phyloP scores from a whole-genome alignment of 176 grass and related monocot genomes.

The Oryza rufipogon region DNA sequence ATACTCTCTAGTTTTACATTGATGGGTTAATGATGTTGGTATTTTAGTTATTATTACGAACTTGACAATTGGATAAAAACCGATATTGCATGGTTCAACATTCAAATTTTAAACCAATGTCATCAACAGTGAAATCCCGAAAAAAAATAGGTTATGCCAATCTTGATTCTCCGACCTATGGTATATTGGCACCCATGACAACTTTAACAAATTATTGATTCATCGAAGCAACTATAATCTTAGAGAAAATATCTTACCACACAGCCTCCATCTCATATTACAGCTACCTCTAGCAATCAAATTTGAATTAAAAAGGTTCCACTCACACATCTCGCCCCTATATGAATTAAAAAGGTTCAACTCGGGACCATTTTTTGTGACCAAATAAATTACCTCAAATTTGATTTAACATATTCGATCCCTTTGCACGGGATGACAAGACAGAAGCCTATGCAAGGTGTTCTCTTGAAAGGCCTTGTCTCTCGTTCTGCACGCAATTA shows the following conservation, averaged over 20 bases:
- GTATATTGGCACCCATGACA: not conserved
- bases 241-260: too few relatives aligned
- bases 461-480: constrained; percentile 12
- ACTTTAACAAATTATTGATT: not conserved
- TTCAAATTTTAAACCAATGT: too few relatives aligned
- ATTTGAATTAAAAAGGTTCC: too few relatives aligned
- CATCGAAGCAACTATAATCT: not conserved
- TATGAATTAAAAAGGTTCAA: not conserved
- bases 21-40: not conserved
- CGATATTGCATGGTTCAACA: too few relatives aligned
- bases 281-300: too few relatives aligned
- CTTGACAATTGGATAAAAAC: not conserved
- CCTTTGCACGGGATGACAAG: constrained; percentile 21
- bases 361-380: not conserved
- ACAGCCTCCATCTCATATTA: too few relatives aligned
- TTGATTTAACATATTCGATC: not conserved
- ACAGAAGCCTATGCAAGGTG: constrained; percentile 18
- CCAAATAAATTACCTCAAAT: not conserved
- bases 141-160: not conserved
- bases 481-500: constrained; percentile 21
- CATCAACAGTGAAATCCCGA: too few relatives aligned
- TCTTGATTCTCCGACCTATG: not conserved
- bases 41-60: not conserved
- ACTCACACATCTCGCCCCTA: not conserved
- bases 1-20: not conserved